Evolutionary conservation across 306 rosid species (phyloP), one percentile per base, ranked within the genome.

Genomic region (Potentilla sterilis): DNA sequence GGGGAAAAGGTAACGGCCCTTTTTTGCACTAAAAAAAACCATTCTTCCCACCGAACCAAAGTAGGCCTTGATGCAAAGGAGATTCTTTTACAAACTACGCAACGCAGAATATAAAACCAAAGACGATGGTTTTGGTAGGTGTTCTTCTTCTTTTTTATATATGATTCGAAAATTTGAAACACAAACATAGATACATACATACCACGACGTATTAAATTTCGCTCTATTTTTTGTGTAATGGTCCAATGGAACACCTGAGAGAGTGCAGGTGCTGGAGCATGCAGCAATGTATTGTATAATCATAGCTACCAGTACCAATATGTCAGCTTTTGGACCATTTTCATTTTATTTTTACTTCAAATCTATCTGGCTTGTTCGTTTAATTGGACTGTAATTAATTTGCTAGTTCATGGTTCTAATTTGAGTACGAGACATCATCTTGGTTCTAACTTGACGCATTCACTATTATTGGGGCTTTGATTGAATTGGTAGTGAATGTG

Each of bases 41-140:
- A 77, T 55, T 70, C 67, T 54, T 68, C 72, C 72, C 75, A 61
- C 75, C 79, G 55, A 74, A 69, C 52, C 75, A 78, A 49, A 68
- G 70, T 66, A 55, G 67, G 75, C 67, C 61, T 83, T 79, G 78
- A 75, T 83, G 80, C 73, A 66, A 57, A 64, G 49, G 65, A 83
- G 83, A 71, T 75, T 83, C 83, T 75, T 83, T 81, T 41, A 67
- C 78, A 57, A 54, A 79, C 80, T 65, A 70, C 72, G 52, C 86
- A 79, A 71, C 81, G 78, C 72, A 47, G 72, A 75, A 83, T 79
- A 79, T 75, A 75, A 59, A 75, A 66, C 80, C 81, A 83, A 28
- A 75, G 58, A 19, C 13, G 16, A 37, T 35, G 24, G 35, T 59
- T 75, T 71, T 54, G 77, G 78, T 65, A 70, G 63, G 43, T 63